Conservation (phyloP, 2,329 filamentous ascomycete genomes). For the Penicillium oxalicum region DNA sequence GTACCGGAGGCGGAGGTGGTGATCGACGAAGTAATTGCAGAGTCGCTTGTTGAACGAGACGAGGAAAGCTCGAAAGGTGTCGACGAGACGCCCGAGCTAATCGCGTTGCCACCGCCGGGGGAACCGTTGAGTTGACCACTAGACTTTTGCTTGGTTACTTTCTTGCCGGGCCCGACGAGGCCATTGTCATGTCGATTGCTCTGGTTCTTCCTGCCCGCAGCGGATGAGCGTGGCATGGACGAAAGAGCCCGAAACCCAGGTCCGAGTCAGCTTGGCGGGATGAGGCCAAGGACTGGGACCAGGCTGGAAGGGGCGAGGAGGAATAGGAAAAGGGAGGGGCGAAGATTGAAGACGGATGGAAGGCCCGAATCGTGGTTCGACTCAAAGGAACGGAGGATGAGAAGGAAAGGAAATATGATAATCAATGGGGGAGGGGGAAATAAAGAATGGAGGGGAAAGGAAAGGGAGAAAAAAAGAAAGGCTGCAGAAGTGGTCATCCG, state of each 20-base stretch:
- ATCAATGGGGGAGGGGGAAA: conserved; percentile 3
- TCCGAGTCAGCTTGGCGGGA: conserved; percentile 46
- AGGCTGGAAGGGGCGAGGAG: conserved; percentile 27
- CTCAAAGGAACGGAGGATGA: conserved; percentile 8
- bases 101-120: conserved; percentile 39
- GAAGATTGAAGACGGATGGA: conserved; percentile 9
- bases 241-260: conserved; percentile 37
- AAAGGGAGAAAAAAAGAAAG: conserved; percentile 5
- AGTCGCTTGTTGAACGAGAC: conserved; percentile 36
- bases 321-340: conserved; percentile 16
- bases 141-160: conserved; percentile 54
- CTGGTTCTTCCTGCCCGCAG: conserved; percentile 52
- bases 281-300: conserved; percentile 44
- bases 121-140: conserved; percentile 51
- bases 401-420: conserved; percentile 3
- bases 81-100: conserved; percentile 30
- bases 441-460: conserved; percentile 1
- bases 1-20: conserved; percentile 19
- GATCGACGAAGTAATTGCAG: conserved; percentile 24
- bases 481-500: conserved; percentile 8
- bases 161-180: conserved; percentile 70
- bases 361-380: conserved; percentile 7
- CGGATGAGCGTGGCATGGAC: conserved; percentile 47
- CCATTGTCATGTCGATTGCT: conserved; percentile 82
- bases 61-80: conserved; percentile 37